Percentiles rank a stretch among this genome's conserved stretches.
These are phyloP conservation scores for Moricandia moricandioides DNA, from an alignment of 345 rosid genomes.

Conservation along the genomic window DNA sequence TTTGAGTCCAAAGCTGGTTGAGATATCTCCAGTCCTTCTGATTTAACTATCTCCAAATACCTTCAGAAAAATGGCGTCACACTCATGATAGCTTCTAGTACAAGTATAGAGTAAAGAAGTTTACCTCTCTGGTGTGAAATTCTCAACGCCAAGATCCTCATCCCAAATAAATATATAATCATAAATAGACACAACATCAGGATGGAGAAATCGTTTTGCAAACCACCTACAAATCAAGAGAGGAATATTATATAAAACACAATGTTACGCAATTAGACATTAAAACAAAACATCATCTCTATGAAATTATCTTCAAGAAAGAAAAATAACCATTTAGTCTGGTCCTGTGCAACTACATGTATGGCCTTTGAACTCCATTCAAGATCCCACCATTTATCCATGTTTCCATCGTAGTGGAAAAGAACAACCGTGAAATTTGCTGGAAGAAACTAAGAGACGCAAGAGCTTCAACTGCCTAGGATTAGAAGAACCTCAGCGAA, in stretches of 20 bases:
- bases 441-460: constrained; percentile 86
- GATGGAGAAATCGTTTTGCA: constrained; percentile 97
- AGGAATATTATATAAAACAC: background rate
- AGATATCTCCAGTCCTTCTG: constrained; percentile 89
- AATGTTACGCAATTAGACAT: background rate
- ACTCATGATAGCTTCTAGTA: background rate
- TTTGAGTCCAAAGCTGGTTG: constrained; percentile 93
- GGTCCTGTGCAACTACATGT: constrained; percentile 89
- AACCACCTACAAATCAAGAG: constrained; percentile 70
- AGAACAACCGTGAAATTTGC: constrained; percentile 80
- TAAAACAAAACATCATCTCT: background rate
- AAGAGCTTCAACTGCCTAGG: constrained; percentile 16
- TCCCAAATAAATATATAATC: constrained; percentile 98
- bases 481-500: background rate
- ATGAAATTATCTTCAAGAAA: background rate
- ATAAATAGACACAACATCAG: constrained; percentile 74
- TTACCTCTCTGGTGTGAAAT: constrained; percentile 79
- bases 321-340: constrained; percentile 78
- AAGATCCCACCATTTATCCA: constrained; percentile 80
- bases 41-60: constrained; percentile 70
- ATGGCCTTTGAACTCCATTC: constrained; percentile 76
- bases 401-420: constrained; percentile 90
- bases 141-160: constrained; percentile 87
- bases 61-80: constrained; percentile 39
- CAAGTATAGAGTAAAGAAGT: background rate